These are phyloP conservation scores for Picochlorum costavermella DNA, from an alignment of 139 green algal species.

Conservation along the genomic window DNA sequence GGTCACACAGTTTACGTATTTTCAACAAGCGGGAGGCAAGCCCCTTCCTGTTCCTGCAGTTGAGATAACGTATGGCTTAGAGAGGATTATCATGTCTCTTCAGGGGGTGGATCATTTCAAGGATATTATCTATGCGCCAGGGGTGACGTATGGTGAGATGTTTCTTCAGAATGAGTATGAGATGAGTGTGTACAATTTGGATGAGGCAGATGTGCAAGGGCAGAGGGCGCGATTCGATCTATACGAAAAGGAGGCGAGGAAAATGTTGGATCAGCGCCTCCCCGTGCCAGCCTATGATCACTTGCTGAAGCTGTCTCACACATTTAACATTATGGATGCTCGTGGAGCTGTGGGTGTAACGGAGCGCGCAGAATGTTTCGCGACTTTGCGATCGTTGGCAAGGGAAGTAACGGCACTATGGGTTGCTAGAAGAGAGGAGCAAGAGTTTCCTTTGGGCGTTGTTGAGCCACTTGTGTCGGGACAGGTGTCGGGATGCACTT, in stretches of 20 bases:
- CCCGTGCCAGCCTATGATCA: slow-evolving; percentile 94
- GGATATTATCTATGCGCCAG: slow-evolving; percentile 73
- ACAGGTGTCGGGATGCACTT: background rate
- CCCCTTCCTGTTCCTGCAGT: slow-evolving; percentile 71
- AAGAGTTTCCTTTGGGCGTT: slow-evolving; percentile 76
- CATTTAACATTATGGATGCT: slow-evolving; percentile 97
- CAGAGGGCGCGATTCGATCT: slow-evolving; percentile 72
- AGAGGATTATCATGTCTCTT: slow-evolving; percentile 94
- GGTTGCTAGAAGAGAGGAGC: slow-evolving; percentile 80
- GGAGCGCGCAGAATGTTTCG: slow-evolving; percentile 90
- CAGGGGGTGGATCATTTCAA: slow-evolving; percentile 96
- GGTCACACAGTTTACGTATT: slow-evolving; percentile 99
- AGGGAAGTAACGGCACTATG: slow-evolving; percentile 68
- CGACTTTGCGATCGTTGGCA: slow-evolving; percentile 71
- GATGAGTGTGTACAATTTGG: slow-evolving; percentile 81
- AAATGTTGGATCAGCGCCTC: slow-evolving; percentile 78
- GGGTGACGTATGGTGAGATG: slow-evolving; percentile 93
- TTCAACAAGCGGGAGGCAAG: slow-evolving; percentile 82
- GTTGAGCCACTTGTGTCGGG: slow-evolving; percentile 17
- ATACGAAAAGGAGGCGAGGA: slow-evolving; percentile 68
- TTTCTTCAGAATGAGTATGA: slow-evolving; percentile 97
- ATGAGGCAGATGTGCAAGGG: slow-evolving; percentile 73
- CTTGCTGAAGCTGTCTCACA: slow-evolving; percentile 93
- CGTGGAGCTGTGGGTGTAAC: slow-evolving; percentile 89
- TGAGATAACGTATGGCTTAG: slow-evolving; percentile 98